phyloP scores from a whole-genome alignment of 2,329 filamentous ascomycete species.

The Cryphonectria nitschkei region DNA sequence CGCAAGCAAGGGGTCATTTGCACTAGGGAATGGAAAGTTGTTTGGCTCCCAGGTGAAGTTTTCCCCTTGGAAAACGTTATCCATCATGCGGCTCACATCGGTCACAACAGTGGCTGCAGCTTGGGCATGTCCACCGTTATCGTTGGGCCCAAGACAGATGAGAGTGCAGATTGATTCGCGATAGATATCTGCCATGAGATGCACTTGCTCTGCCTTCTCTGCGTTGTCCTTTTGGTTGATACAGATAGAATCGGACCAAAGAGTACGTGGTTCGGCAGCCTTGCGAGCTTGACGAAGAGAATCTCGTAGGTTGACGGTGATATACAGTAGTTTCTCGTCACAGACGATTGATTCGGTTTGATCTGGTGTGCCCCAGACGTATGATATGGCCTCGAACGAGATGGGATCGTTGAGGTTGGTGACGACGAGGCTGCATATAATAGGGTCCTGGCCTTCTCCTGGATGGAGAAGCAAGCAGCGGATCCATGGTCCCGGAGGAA shows the following conservation, averaged over 20 bases:
- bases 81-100: background rate
- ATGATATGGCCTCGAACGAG: slow-evolving; percentile 10
- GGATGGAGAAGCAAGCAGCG: background rate
- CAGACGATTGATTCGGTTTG: background rate
- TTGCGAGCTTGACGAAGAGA: background rate
- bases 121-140: background rate
- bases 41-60: background rate
- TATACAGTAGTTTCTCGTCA: background rate
- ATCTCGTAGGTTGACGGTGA: background rate
- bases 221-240: slow-evolving; percentile 11
- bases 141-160: background rate
- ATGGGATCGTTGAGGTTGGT: background rate
- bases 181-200: slow-evolving; percentile 10
- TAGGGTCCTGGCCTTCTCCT: background rate
- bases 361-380: slow-evolving; percentile 15
- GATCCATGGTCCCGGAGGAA: background rate
- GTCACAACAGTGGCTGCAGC: background rate
- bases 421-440: background rate
- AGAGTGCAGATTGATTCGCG: background rate
- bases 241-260: slow-evolving; percentile 12
- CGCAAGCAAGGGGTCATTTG: background rate
- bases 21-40: background rate
- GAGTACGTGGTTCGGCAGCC: background rate
- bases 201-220: slow-evolving; percentile 12
- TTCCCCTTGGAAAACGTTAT: background rate